phyloP scores from a whole-genome alignment of 441 rosid genomes.

The Isatis lusitanica region DNA sequence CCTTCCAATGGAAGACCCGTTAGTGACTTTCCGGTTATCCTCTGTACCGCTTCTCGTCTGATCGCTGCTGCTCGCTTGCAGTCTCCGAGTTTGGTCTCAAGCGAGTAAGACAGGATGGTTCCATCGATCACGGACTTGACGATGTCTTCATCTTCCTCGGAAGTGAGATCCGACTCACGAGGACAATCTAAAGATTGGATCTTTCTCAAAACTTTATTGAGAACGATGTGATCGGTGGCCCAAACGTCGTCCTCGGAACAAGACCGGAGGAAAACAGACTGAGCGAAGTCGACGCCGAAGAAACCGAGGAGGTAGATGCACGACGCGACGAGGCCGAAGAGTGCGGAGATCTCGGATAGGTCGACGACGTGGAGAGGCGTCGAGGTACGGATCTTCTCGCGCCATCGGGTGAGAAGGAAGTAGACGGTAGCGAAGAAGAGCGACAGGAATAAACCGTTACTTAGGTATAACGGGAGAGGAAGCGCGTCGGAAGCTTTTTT shows the following conservation, averaged over 20 bases:
- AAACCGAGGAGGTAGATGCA: constrained; percentile 53
- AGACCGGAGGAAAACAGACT: constrained; percentile 41
- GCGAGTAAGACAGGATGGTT: constrained; percentile 43
- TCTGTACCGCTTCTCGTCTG: constrained; percentile 55
- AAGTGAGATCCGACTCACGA: background rate
- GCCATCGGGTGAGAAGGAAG: constrained; percentile 55
- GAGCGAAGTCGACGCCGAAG: constrained; percentile 53
- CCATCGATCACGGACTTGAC: constrained; percentile 47
- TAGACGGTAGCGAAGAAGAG: constrained; percentile 52
- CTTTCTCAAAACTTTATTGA: too few species aligned
- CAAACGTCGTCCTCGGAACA: constrained; percentile 45
- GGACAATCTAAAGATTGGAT: background rate
- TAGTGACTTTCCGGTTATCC: constrained; percentile 49
- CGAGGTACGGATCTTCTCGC: constrained; percentile 54
- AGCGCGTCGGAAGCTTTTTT: constrained; percentile 50
- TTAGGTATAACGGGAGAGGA: constrained; percentile 48
- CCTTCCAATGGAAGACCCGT: constrained; percentile 50
- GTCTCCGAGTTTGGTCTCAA: constrained; percentile 52
- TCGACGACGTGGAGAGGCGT: constrained; percentile 52
- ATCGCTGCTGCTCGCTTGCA: constrained; percentile 49
- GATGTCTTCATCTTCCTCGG: constrained; percentile 49
- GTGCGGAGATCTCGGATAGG: constrained; percentile 44
- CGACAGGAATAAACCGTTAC: constrained; percentile 46
- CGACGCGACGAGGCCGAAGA: constrained; percentile 45
- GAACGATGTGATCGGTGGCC: constrained; percentile 18